A percentile compares a stretch with the other conserved stretches of the same genome.
These are phyloP conservation scores for Apiotrichum gracile DNA, from an alignment of 1,284 basidiomycete species.

Conservation along the genomic window DNA sequence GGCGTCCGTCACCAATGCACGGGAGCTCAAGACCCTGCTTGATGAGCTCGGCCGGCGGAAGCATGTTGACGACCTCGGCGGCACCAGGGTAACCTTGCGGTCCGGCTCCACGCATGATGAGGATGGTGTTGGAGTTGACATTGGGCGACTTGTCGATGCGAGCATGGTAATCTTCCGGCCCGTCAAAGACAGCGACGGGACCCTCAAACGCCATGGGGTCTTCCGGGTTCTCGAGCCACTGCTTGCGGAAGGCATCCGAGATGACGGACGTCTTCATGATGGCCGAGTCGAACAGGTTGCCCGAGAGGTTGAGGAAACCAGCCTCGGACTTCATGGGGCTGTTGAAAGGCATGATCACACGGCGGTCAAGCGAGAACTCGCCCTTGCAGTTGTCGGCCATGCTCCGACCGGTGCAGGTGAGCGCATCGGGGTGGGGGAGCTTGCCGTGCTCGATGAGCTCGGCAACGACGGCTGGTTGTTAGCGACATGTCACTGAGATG, in stretches of 20 bases:
- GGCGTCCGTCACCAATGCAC: slow-evolving; percentile 45
- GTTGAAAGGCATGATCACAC: slow-evolving; percentile 41
- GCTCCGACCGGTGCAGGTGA: slow-evolving; percentile 37
- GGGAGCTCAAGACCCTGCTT: slow-evolving; percentile 46
- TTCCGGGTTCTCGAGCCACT: slow-evolving; percentile 41
- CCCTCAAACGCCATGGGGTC: slow-evolving; percentile 47
- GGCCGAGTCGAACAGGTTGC: slow-evolving; percentile 44
- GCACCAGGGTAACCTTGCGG: slow-evolving; percentile 44
- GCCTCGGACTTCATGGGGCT: slow-evolving; percentile 37
- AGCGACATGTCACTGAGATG: not conserved
- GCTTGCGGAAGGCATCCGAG: slow-evolving; percentile 32
- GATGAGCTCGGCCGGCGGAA: slow-evolving; percentile 43
- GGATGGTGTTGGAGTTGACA: slow-evolving; percentile 34
- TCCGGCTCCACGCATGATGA: slow-evolving; percentile 46
- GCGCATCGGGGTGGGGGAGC: slow-evolving; percentile 36
- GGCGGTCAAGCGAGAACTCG: slow-evolving; percentile 36
- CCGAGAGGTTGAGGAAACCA: slow-evolving; percentile 45
- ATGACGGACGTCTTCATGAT: slow-evolving; percentile 49
- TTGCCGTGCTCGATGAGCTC: slow-evolving; percentile 34
- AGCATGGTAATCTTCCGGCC: slow-evolving; percentile 46
- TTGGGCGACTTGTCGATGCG: slow-evolving; percentile 30
- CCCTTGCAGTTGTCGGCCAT: slow-evolving; percentile 36
- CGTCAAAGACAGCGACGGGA: slow-evolving; percentile 45
- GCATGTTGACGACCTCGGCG: slow-evolving; percentile 47
- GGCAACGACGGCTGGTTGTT: slow-evolving; percentile 30